Conservation (phyloP, 2,329 filamentous ascomycete species). For the Fusarium sambucinum region DNA sequence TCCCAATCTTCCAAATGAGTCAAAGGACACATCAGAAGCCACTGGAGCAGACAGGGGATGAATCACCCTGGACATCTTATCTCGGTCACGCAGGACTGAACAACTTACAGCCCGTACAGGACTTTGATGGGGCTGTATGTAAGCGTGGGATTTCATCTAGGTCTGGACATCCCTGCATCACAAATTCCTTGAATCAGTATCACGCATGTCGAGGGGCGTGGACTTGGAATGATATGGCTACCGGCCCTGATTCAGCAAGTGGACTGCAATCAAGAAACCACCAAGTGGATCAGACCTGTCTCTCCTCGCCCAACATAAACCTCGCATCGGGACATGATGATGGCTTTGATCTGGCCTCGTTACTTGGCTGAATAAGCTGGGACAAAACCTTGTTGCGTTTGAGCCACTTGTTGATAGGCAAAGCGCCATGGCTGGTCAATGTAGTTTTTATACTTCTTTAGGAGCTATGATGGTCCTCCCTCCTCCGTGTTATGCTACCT, state of each 20-base stretch:
- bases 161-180: constrained; percentile 35
- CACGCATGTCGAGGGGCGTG: constrained; percentile 24
- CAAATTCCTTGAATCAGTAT: constrained; percentile 32
- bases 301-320: constrained; percentile 27
- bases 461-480: constrained; percentile 7
- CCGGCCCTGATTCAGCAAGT: constrained; percentile 15
- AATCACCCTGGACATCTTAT: constrained; percentile 35
- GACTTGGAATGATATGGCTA: constrained; percentile 16
- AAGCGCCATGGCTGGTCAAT: constrained; percentile 15
- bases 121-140: constrained; percentile 22
- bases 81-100: constrained; percentile 16
- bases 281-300: constrained; percentile 41
- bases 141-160: constrained; percentile 32
- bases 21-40: background rate
- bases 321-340: constrained; percentile 23
- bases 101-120: constrained; percentile 1
- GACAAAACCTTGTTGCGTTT: constrained; percentile 22
- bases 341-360: constrained; percentile 8
- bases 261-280: constrained; percentile 41
- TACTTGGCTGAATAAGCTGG: constrained; percentile 7
- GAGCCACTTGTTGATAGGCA: constrained; percentile 16
- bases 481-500: constrained; percentile 7
- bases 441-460: constrained; percentile 14
- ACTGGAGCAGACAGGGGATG: constrained; percentile 17
- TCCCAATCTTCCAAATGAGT: background rate